Conservation (phyloP, 148 eudicot genomes). For the Fagopyrum esculentum region DNA sequence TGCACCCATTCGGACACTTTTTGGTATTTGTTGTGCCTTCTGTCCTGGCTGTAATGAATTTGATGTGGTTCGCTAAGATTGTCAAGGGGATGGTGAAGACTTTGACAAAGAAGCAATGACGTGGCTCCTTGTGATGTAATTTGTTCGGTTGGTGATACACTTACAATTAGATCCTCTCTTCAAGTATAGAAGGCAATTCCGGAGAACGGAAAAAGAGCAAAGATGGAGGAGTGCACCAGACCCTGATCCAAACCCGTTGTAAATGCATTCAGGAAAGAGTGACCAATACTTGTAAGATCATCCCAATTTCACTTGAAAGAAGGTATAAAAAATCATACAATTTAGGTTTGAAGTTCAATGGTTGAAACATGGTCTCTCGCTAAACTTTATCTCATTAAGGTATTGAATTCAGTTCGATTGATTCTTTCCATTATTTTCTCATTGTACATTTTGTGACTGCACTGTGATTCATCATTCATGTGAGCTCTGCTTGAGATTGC, state of each 20-base stretch:
- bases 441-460: neutral
- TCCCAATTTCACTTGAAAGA: constrained; percentile 2
- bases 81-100: constrained; percentile 83
- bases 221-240: neutral
- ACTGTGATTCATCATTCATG: neutral
- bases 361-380: neutral
- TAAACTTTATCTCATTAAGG: neutral
- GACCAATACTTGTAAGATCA: constrained; percentile 6
- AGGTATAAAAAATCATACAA: constrained; percentile 5
- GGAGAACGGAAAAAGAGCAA: neutral
- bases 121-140: neutral
- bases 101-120: constrained; percentile 54
- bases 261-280: constrained; percentile 9
- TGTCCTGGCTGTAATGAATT: constrained; percentile 73
- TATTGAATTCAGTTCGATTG: neutral
- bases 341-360: neutral
- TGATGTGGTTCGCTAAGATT: constrained; percentile 95
- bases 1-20: constrained; percentile 73
- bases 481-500: no score
- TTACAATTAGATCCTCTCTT: neutral
- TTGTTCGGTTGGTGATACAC: neutral
- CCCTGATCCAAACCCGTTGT: constrained; percentile 1
- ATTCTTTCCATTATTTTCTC: neutral
- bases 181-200: constrained; percentile 1
- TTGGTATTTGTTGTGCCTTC: constrained; percentile 72